A percentile compares a stretch with the other conserved stretches of the same genome.
These are phyloP conservation scores for Boletus pseudo-olivaceus DNA, from an alignment of 768 basidiomycete species.

Conservation along the genomic window DNA sequence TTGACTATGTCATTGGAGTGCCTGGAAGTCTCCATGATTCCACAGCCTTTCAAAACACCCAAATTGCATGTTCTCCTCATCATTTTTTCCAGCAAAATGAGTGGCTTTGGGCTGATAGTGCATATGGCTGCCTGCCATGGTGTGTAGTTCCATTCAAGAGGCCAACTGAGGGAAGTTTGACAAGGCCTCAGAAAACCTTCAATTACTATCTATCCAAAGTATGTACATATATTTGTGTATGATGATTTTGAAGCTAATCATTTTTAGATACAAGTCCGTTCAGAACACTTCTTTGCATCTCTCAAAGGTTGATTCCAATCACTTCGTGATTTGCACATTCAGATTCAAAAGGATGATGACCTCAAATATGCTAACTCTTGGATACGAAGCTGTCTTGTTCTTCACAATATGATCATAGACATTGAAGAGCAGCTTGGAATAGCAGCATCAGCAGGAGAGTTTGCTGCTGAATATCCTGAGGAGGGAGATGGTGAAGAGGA, in stretches of 20 bases:
- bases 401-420: conserved; percentile 19
- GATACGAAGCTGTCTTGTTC: not conserved
- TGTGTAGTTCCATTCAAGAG: conserved; percentile 27
- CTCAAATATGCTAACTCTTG: conserved; percentile 3
- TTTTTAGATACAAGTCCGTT: conserved; percentile 1
- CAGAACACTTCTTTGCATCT: conserved; percentile 12
- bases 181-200: conserved; percentile 16
- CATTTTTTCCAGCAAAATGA: conserved; percentile 3
- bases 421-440: conserved; percentile 8
- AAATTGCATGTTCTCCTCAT: not conserved
- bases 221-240: conserved; percentile 1
- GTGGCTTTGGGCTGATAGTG: conserved; percentile 21
- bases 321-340: conserved; percentile 4
- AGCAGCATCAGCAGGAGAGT: not conserved
- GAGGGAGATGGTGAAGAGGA: not conserved
- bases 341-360: conserved; percentile 5
- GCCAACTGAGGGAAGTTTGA: conserved; percentile 12
- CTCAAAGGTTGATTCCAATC: conserved; percentile 13
- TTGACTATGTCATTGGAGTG: conserved; percentile 14
- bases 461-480: not conserved
- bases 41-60: not conserved
- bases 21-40: conserved; percentile 16
- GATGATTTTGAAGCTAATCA: too few species aligned
- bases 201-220: conserved; percentile 25
- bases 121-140: conserved; percentile 17